Conservation (phyloP, 495 filamentous ascomycete genomes). For the Jackrogersella multiformis region DNA sequence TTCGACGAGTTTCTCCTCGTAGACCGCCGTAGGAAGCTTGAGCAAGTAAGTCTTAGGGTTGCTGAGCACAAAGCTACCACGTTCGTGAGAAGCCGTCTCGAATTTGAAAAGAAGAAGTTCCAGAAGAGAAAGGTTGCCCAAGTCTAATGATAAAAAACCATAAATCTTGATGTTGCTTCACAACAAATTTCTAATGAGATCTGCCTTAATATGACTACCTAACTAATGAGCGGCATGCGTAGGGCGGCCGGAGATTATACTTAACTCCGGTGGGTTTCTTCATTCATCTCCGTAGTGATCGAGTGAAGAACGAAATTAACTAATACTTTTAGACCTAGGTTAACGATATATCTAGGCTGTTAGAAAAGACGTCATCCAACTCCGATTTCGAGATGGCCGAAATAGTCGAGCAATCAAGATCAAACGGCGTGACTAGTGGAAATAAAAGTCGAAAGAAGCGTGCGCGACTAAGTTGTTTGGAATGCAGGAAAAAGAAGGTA, state of each 20-base stretch:
- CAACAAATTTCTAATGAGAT: no score
- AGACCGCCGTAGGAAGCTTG: constrained; percentile 5
- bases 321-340: no score
- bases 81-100: constrained; percentile 3
- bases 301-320: no score
- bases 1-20: constrained; percentile 7
- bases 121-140: not conserved
- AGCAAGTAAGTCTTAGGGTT: not conserved
- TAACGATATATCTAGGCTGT: no score
- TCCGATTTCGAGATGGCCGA: not conserved
- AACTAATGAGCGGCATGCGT: no score
- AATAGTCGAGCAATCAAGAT: not conserved
- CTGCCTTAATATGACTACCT: no score
- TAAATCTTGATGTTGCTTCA: no score
- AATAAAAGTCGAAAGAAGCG: constrained; percentile 35
- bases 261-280: no score
- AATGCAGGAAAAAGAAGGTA: constrained; percentile 45
- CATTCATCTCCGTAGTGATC: no score
- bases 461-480: constrained; percentile 35
- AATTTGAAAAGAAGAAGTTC: not conserved
- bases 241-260: no score
- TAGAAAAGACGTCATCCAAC: not conserved
- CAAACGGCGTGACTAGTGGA: not conserved
- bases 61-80: constrained; percentile 17
- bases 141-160: not conserved